Evolutionary conservation across 2,329 filamentous ascomycete species (phyloP).

Genomic region (Fusarium tupiense): DNA sequence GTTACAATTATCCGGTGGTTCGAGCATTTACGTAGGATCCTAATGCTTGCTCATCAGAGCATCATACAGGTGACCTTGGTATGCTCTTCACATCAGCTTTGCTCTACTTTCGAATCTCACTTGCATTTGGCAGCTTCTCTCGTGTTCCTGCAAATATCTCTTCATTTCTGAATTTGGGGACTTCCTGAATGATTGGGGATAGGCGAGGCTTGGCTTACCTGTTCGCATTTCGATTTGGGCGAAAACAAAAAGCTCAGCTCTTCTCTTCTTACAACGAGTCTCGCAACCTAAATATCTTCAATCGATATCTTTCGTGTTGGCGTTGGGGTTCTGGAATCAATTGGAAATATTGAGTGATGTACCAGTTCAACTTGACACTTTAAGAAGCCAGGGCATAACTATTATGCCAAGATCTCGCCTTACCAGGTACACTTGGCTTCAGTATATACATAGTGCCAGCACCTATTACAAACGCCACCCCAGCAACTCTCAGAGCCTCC

Average conservation of each 20-base stretch:
- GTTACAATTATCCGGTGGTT: background rate
- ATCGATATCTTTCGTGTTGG: background rate
- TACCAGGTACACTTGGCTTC: no score
- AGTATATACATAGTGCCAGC: no score
- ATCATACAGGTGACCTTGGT: background rate
- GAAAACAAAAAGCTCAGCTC: fast-evolving
- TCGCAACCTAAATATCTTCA: fast-evolving
- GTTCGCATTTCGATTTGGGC: background rate
- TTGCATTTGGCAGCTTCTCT: background rate
- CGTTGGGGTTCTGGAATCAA: fast-evolving
- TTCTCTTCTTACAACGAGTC: background rate
- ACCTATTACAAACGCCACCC: no score
- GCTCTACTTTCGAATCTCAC: background rate
- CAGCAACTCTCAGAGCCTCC: no score
- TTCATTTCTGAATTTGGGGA: background rate
- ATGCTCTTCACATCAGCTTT: background rate
- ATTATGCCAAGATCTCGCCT: no score
- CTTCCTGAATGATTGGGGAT: background rate
- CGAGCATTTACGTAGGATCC: background rate
- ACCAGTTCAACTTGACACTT: fast-evolving
- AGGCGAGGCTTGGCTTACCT: background rate
- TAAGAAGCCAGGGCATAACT: background rate
- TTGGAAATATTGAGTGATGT: background rate
- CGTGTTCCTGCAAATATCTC: background rate
- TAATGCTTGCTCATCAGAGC: background rate